A percentile compares a stretch with the other conserved stretches of the same genome.
phyloP scores from a whole-genome alignment of 441 rosid genomes.

The Corymbia calophylla region DNA sequence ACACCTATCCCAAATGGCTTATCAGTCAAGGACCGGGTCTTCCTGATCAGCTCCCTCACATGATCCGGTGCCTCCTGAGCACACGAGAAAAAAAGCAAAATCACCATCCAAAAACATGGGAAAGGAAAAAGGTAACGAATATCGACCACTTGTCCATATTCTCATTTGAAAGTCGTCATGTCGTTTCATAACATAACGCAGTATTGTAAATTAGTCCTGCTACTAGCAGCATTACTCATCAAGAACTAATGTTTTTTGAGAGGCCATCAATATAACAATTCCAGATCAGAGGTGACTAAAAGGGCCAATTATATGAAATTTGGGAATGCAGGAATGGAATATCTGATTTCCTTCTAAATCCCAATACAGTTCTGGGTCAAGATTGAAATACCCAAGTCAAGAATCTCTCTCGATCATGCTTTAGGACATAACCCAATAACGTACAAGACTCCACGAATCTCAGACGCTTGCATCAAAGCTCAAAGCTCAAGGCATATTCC shows the following conservation, averaged over 20 bases:
- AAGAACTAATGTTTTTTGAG: neutral
- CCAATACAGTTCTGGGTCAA: neutral
- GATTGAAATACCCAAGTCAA: neutral
- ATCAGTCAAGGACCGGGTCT: constrained; percentile 55
- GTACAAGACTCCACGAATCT: neutral
- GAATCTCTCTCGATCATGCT: neutral
- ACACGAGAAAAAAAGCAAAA: neutral
- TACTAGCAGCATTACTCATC: neutral
- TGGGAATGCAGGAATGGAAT: neutral
- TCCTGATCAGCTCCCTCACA: constrained; percentile 52
- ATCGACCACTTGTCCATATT: neutral
- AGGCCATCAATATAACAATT: neutral
- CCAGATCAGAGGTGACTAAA: neutral
- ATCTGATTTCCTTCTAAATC: neutral
- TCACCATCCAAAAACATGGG: neutral
- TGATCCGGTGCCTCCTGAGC: constrained; percentile 68
- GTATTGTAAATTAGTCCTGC: neutral
- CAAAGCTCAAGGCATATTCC: neutral
- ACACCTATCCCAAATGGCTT: constrained; percentile 84
- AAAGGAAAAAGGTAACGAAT: neutral
- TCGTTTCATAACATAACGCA: neutral
- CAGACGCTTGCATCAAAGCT: neutral
- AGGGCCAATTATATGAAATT: neutral
- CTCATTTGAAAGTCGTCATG: neutral
- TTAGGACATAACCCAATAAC: neutral